Percentiles rank a stretch among this genome's conserved stretches.
These are phyloP conservation scores for Raphanus raphanistrum DNA, from an alignment of 345 rosid species.

Conservation along the genomic window DNA sequence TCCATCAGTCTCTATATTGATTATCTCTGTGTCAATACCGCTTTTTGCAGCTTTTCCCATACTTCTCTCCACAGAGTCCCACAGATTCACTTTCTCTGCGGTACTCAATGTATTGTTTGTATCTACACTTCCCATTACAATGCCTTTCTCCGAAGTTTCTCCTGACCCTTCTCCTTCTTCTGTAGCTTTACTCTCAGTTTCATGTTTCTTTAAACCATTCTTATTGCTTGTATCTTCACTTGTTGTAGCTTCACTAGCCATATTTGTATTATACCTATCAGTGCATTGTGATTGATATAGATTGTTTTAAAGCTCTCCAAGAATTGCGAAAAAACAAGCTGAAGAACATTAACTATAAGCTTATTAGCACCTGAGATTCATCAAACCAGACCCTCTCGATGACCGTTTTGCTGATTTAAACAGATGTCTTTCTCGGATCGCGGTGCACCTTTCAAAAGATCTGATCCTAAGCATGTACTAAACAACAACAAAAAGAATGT, in stretches of 20 bases:
- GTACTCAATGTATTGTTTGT: neutral
- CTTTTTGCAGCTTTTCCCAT: neutral
- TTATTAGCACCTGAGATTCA: slow-evolving; percentile 26
- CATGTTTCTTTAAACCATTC: neutral
- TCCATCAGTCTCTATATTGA: slow-evolving; percentile 11
- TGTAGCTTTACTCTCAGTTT: neutral
- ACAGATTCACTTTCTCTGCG: slow-evolving; percentile 8
- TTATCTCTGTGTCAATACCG: neutral
- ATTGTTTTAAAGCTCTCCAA: neutral
- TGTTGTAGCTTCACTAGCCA: neutral
- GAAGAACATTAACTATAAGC: neutral
- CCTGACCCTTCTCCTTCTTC: slow-evolving; percentile 3
- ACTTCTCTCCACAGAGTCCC: slow-evolving; percentile 3
- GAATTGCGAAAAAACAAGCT: neutral
- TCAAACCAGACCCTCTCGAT: neutral
- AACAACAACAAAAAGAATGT: slow-evolving; percentile 4
- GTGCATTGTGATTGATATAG: slow-evolving; percentile 1
- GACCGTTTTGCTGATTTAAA: slow-evolving; percentile 27
- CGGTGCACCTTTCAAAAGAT: slow-evolving; percentile 48
- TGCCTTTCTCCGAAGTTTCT: neutral
- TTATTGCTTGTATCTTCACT: neutral
- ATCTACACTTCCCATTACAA: neutral
- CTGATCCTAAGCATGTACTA: slow-evolving; percentile 59
- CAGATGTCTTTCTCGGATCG: slow-evolving; percentile 40
- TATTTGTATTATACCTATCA: neutral